phyloP scores from a whole-genome alignment of 2,329 filamentous ascomycete genomes.

The Chaetomium sp. region DNA sequence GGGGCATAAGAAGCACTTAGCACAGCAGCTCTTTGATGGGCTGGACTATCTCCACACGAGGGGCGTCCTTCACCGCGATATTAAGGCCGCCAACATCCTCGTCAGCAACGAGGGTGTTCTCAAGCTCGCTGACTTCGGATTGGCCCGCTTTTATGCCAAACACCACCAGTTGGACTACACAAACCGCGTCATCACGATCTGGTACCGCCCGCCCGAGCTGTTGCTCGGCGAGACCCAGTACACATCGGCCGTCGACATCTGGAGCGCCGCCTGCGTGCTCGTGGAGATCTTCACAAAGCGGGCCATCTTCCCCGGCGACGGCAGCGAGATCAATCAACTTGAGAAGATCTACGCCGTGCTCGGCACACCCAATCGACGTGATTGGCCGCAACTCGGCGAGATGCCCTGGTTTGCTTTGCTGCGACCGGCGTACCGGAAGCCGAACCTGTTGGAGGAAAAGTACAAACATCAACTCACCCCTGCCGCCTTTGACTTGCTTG shows the following conservation, averaged over 20 bases:
- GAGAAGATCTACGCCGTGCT: constrained; percentile 94
- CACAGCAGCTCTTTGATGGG: constrained; percentile 87
- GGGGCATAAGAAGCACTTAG: constrained; percentile 86
- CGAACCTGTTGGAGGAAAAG: constrained; percentile 72
- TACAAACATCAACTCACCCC: constrained; percentile 73
- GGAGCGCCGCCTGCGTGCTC: constrained; percentile 95
- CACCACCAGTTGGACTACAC: constrained; percentile 90
- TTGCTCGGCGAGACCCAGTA: constrained; percentile 86
- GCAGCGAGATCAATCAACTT: constrained; percentile 89
- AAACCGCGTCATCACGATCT: constrained; percentile 97
- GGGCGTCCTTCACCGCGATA: constrained; percentile 93
- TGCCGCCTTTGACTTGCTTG: constrained; percentile 75
- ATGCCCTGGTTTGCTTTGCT: constrained; percentile 97
- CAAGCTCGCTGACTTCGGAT: constrained; percentile 92
- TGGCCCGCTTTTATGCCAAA: constrained; percentile 95
- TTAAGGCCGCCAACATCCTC: constrained; percentile 96
- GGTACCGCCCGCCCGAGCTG: constrained; percentile 91
- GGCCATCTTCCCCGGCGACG: constrained; percentile 92
- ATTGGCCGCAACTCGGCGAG: constrained; percentile 87
- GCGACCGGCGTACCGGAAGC: constrained; percentile 65
- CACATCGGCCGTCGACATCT: constrained; percentile 84
- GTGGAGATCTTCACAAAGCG: constrained; percentile 92
- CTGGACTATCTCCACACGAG: constrained; percentile 88
- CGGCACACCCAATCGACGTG: constrained; percentile 74
- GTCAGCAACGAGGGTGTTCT: constrained; percentile 83